Base-by-base conservation (phyloP, 768 basidiomycete genomes). In the Hericium rajendrae region DNA sequence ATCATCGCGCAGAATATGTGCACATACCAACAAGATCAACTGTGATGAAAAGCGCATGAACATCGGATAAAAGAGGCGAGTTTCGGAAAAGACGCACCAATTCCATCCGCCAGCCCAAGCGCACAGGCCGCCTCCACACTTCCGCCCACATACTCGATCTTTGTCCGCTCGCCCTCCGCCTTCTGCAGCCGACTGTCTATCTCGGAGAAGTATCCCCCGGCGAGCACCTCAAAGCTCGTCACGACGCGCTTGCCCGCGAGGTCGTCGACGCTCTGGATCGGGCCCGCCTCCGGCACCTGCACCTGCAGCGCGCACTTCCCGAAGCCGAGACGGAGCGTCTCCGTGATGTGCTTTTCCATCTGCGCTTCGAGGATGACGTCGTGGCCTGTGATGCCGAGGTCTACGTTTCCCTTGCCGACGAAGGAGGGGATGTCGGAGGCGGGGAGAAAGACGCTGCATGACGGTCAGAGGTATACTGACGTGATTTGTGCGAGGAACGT, bases 41-140 rank as follows among this genome's bases (percentile, higher is more conserved):
- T 94, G 65, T 1, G 26, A n/a, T 11, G 38, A n/a, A 41, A 22
- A 13, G 43, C 26, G n/a, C 20, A 50, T 54, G 57, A 62, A 52
- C 38, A 9, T 32, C 16, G 20, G 9, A 39, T 24, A 48, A 20
- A 2, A 12, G 22, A 9, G 52, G 28, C 41, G 6, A 28, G 37
- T 11, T 28, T 22, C 1, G 18, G 26, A 46, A 0, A 9, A 72
- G 49, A 20, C 85, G 65, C 64, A 93, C 92, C 91, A 57, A 99
- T 97, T 8, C 94, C 97, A 71, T 99, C 97, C 5, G 97, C 95
- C 60, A 98, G 77, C 1, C 97, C 97, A 12, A 99, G 76, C 1
- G 97, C 83, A 74, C 97, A 99, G 39, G 97, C 97, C 8, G 95
- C 97, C 71, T 99, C 97, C 0, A 99, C 97, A 66, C 93, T 95